These are phyloP conservation scores for Pilasporangium apinafurcum DNA, from an alignment of 352 stramenopile genomes.

Conservation along the genomic window DNA sequence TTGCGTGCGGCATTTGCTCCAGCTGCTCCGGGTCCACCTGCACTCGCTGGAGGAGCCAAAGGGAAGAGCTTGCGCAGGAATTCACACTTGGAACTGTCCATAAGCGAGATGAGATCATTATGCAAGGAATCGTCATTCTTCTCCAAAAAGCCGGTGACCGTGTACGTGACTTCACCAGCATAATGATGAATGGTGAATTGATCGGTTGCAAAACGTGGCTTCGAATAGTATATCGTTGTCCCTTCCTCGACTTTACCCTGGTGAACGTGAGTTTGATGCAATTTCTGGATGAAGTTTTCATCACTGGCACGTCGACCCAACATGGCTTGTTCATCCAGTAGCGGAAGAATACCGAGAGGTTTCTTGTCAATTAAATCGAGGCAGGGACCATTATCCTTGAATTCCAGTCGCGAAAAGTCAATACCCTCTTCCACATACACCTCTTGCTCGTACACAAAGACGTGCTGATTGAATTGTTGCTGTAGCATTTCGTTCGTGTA, in stretches of 20 bases:
- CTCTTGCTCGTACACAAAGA: conserved; percentile 96
- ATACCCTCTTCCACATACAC: conserved; percentile 97
- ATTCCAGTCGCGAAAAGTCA: conserved; percentile 87
- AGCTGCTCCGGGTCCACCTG: conserved; percentile 15
- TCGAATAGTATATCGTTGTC: conserved; percentile 78
- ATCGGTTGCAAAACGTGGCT: conserved; percentile 83
- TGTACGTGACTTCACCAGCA: conserved; percentile 95
- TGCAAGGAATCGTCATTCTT: conserved; percentile 98
- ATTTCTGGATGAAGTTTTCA: conserved; percentile 89
- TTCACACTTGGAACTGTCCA: conserved; percentile 79
- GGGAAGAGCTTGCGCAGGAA: conserved; percentile 79
- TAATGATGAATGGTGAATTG: conserved; percentile 98
- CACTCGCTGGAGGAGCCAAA: conserved; percentile 24
- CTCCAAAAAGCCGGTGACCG: conserved; percentile 94
- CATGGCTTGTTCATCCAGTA: conserved; percentile 96
- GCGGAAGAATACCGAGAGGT: conserved; percentile 84
- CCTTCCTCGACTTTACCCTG: conserved; percentile 75
- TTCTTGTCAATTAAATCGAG: conserved; percentile 93
- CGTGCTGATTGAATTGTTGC: conserved; percentile 94
- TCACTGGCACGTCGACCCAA: conserved; percentile 87
- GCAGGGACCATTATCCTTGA: conserved; percentile 92
- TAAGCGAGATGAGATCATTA: conserved; percentile 84
- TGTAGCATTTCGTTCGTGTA: conserved; percentile 96
- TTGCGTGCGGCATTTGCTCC: conserved; percentile 42
- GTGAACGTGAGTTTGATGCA: conserved; percentile 84